Base-by-base conservation (phyloP, 1,284 basidiomycete species). In the Agroathelia rolfsii region DNA sequence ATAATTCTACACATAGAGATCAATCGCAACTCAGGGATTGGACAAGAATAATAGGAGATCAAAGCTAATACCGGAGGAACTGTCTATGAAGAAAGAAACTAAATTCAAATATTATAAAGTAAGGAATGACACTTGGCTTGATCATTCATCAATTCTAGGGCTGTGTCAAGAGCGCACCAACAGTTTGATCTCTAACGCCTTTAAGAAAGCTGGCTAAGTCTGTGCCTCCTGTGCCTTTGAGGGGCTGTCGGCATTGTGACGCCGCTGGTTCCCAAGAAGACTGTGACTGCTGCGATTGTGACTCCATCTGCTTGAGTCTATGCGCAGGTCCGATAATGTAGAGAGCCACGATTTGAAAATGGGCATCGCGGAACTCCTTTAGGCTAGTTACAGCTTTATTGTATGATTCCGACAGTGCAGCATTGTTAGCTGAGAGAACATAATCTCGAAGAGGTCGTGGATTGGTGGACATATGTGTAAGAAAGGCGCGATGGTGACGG, bases 191-290 rank as follows among this genome's bases (percentile, higher is more conserved):
- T 47, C 86, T 62, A 14, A 83, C 79, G 30, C 72, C 70, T 56
- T 90, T 90, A 48, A 93, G 59, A 49, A 93, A 92, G 41, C 64
- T 69, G 28, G 85, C 78, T 31, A 93, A 59, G 34, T 82, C 72
- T 1, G 88, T 93, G 0, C 90, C 90, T 1, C 90, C 90, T 0
- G 90, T 94, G 1, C 89, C 89, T 46, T 73, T 75, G 38, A 86
- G 36, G 4, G 49, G 45, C 1, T 40, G 29, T 24, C 40, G 36
- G 42, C 37, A 56, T 44, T 48, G 52, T 13, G 13, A 28, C 35
- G 17, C 36, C 34, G 32, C 30, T 27, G 33, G 21, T 37, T 30
- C 22, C 37, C 37, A n/a, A n/a, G n/a, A n/a, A 8, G 23, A 21
- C 20, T 42, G 36, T 9, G 35, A 40, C 12, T 39, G 41, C n/a